A percentile compares a stretch with the other conserved stretches of the same genome.
phyloP scores from a whole-genome alignment of 176 grass and related monocot species.

The Melocanna baccifera region DNA sequence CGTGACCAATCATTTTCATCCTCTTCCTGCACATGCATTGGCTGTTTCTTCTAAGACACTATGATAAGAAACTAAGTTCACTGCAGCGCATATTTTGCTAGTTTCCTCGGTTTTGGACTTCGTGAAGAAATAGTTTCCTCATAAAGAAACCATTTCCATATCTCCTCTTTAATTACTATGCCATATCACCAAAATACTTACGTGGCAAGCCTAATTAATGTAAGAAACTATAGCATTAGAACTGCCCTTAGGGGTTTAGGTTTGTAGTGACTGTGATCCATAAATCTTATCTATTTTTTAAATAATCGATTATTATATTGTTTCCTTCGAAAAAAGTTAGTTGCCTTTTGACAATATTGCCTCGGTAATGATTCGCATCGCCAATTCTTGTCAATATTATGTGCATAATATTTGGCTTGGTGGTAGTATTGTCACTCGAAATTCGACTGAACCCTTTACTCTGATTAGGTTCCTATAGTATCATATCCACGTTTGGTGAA shows the following conservation, averaged over 20 bases:
- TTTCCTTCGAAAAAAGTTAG: not conserved
- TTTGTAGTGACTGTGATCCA: not conserved
- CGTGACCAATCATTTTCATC: too few relatives aligned
- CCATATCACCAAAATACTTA: too few relatives aligned
- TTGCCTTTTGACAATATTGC: conserved; percentile 15
- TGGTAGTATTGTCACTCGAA: not conserved
- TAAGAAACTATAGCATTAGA: too few relatives aligned
- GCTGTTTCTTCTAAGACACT: too few relatives aligned
- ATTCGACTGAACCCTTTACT: conserved; percentile 3
- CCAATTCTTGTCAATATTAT: not conserved
- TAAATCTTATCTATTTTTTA: not conserved
- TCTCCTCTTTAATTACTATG: too few relatives aligned
- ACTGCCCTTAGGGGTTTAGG: not conserved
- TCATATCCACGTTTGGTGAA: conserved; percentile 90
- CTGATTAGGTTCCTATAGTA: conserved; percentile 61
- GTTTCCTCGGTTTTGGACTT: too few relatives aligned
- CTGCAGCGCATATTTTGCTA: too few relatives aligned
- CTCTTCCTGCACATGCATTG: too few relatives aligned
- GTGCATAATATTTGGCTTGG: conserved; percentile 1
- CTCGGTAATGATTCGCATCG: not conserved
- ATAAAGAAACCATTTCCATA: too few relatives aligned
- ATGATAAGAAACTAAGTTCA: too few relatives aligned
- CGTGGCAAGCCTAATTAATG: too few relatives aligned
- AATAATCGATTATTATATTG: not conserved
- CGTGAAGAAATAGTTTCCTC: too few relatives aligned